phyloP scores from a whole-genome alignment of 139 green algal species.

The Mychonastes homosphaera region DNA sequence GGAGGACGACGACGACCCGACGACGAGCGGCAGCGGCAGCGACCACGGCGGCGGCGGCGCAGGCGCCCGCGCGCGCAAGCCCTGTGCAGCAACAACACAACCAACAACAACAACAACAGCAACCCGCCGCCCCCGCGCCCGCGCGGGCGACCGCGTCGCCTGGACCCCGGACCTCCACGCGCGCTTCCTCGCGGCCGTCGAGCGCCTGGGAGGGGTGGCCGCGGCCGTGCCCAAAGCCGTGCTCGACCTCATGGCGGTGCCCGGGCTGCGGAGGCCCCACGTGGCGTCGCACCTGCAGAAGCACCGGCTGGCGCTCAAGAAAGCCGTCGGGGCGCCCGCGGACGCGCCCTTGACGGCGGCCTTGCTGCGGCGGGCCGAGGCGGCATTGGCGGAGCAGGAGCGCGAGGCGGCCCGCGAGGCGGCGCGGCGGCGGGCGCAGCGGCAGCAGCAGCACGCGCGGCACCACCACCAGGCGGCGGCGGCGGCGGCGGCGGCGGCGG shows the following conservation, averaged over 20 bases:
- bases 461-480: no score
- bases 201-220: slow-evolving; percentile 40
- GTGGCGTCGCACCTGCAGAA: slow-evolving; percentile 86
- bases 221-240: slow-evolving; percentile 41
- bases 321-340: slow-evolving; percentile 13
- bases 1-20: neutral
- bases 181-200: slow-evolving; percentile 57
- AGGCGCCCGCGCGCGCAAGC: neutral
- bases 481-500: no score
- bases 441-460: no score
- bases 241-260: slow-evolving; percentile 80
- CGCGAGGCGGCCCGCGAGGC: no score
- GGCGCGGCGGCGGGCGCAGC: no score
- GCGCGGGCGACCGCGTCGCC: slow-evolving; percentile 47
- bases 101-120: slow-evolving; percentile 28
- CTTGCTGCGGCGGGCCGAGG: slow-evolving; percentile 8
- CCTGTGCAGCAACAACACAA: neutral
- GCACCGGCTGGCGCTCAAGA: slow-evolving; percentile 74
- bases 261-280: slow-evolving; percentile 88
- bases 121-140: no score
- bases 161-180: slow-evolving; percentile 68
- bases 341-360: slow-evolving; percentile 19
- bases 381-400: slow-evolving; percentile 20
- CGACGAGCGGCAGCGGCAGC: neutral
- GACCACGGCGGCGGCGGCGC: neutral